Evolutionary conservation across 306 rosid genomes (phyloP), one percentile per base, ranked within the genome.

Genomic region (Malus sieversii): DNA sequence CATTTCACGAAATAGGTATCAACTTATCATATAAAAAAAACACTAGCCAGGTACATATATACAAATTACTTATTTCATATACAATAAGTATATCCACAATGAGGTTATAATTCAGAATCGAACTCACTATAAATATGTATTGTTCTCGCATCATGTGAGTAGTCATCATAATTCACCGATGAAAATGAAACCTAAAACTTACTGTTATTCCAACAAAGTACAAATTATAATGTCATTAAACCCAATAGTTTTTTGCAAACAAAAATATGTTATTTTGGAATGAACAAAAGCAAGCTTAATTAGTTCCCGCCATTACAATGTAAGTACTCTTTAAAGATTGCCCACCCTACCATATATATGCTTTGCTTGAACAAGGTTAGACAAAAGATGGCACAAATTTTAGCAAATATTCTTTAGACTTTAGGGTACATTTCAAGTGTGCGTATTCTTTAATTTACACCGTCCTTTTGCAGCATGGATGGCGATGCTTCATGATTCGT

Each of bases 321-420:
- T 19, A 33, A 20, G 29, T 35, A 35, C 70, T 66, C 45, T 63
- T 63, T 30, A 13, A 4, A 15, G 68, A 30, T 30, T 30, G 32
- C 8, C 70, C 46, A 22, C 46, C 46, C 45, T 35, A 14, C n/a
- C 15, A 66, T 2, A 33, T 35, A 48, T 5, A 48, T 57, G 48
- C 46, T 66, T 66, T 66, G 70, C 70, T 66, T 33, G 70, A 19
- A 35, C 70, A 66, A 35, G 46, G 70, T 35, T 35, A 33, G 70
- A 66, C 48, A 66, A 66, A 66, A 66, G 70, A 66, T 35, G 70
- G 70, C 70, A 18, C 70, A 35, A 19, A 66, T 66, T 66, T 66
- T 66, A 66, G 70, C 27, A 63, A 20, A 19, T 65, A 46, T 16
- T 33, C 70, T 66, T 60, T 60, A 60, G 18, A 3, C 55, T 48